A percentile compares a stretch with the other conserved stretches of the same genome.
Evolutionary conservation across 78 protist genomes (phyloP).

Genomic region (Cavenderia fasciculata): DNA sequence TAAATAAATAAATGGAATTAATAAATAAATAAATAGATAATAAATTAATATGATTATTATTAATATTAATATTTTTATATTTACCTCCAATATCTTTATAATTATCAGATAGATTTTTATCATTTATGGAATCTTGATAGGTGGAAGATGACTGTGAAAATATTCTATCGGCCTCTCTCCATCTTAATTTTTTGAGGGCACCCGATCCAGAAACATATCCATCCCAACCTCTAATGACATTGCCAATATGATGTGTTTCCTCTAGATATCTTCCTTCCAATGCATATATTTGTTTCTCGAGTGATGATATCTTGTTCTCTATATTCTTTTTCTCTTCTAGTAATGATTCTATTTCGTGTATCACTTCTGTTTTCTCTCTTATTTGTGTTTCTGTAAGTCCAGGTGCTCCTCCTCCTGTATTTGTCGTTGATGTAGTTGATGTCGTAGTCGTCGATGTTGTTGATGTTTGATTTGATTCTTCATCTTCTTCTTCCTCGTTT

Average conservation of each 20-base stretch:
- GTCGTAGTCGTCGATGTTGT: too few relatives aligned
- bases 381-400: too few relatives aligned
- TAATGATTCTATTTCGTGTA: constrained; percentile 46
- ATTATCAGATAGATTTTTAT: too few relatives aligned
- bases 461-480: too few relatives aligned
- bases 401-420: too few relatives aligned
- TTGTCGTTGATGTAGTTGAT: too few relatives aligned
- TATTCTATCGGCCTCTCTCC: constrained; percentile 57
- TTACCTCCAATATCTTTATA: too few relatives aligned
- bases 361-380: constrained; percentile 40
- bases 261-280: constrained; percentile 77
- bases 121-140: constrained; percentile 44
- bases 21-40: too few relatives aligned
- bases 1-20: too few relatives aligned
- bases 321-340: constrained; percentile 15
- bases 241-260: constrained; percentile 81
- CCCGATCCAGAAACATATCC: constrained; percentile 81
- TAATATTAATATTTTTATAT: too few relatives aligned
- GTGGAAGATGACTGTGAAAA: constrained; percentile 49
- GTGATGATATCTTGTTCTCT: constrained; percentile 35
- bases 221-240: constrained; percentile 78
- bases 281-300: constrained; percentile 82
- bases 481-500: too few relatives aligned
- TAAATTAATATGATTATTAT: too few relatives aligned
- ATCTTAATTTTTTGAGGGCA: constrained; percentile 69